phyloP scores from a whole-genome alignment of 148 eudicot species.

The Oxyria digyna region DNA sequence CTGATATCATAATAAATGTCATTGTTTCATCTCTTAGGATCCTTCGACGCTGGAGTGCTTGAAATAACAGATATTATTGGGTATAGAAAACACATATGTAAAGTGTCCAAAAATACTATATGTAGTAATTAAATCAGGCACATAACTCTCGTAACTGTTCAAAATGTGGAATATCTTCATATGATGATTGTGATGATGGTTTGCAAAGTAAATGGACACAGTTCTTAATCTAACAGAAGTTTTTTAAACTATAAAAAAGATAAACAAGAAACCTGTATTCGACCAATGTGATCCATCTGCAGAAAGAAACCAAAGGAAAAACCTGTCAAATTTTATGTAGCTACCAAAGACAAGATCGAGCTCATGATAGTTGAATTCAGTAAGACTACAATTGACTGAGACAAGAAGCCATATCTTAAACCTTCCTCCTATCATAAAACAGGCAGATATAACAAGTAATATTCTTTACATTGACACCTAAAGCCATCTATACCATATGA shows the following conservation, averaged over 20 bases:
- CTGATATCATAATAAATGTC: too few species aligned
- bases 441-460: not conserved
- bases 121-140: not conserved
- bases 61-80: not conserved
- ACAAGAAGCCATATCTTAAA: not conserved
- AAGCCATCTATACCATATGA: not conserved
- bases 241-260: not conserved
- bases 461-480: not conserved
- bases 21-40: too few species aligned
- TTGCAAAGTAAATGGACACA: conserved; percentile 6
- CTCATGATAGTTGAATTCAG: not conserved
- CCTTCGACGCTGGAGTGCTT: too few species aligned
- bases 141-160: not conserved
- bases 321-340: not conserved
- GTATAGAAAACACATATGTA: not conserved
- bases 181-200: not conserved
- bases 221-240: not conserved
- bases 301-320: not conserved
- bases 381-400: not conserved
- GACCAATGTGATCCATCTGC: not conserved
- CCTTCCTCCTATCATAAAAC: not conserved
- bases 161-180: not conserved
- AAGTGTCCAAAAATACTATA: not conserved
- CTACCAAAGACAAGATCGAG: conserved; percentile 2
- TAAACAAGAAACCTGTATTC: not conserved